Evolutionary conservation across 1,139 yeast species (phyloP).

Genomic region (Arxiozyma bovina): DNA sequence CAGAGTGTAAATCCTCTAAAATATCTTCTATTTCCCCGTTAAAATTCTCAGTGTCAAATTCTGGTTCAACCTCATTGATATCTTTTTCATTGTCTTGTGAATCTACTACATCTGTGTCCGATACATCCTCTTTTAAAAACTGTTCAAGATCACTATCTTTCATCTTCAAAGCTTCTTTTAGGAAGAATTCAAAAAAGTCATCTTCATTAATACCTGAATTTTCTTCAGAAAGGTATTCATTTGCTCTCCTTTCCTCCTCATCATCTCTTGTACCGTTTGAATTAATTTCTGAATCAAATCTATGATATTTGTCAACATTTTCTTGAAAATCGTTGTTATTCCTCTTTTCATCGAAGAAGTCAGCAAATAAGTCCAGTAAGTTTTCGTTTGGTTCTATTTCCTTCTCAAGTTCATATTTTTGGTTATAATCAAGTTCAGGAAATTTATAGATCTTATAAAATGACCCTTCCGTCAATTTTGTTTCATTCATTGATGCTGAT

Average conservation of each 20-base stretch:
- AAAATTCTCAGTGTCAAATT: not conserved
- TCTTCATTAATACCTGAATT: constrained; percentile 47
- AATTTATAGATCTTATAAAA: not conserved
- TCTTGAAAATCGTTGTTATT: not conserved
- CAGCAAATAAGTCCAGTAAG: constrained; percentile 14
- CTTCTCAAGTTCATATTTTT: constrained; percentile 10
- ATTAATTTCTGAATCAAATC: not conserved
- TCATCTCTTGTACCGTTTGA: constrained; percentile 15
- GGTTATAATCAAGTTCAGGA: not conserved
- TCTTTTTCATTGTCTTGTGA: not conserved
- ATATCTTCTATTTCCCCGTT: constrained; percentile 15
- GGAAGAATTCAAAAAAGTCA: constrained; percentile 53
- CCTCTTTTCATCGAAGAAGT: constrained; percentile 10
- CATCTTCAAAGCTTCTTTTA: constrained; percentile 41
- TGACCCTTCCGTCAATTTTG: not conserved
- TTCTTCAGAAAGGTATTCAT: constrained; percentile 24
- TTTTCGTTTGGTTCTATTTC: constrained; percentile 18
- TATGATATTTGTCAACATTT: constrained; percentile 9
- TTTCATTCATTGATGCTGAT: not conserved
- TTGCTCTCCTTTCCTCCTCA: constrained; percentile 15
- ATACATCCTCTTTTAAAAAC: constrained; percentile 9
- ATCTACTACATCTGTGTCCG: not conserved
- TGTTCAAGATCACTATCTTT: constrained; percentile 5
- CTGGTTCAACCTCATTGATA: constrained; percentile 6
- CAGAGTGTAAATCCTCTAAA: constrained; percentile 18